phyloP scores from a whole-genome alignment of 139 green algal genomes.

The Dunaliella primolecta region DNA sequence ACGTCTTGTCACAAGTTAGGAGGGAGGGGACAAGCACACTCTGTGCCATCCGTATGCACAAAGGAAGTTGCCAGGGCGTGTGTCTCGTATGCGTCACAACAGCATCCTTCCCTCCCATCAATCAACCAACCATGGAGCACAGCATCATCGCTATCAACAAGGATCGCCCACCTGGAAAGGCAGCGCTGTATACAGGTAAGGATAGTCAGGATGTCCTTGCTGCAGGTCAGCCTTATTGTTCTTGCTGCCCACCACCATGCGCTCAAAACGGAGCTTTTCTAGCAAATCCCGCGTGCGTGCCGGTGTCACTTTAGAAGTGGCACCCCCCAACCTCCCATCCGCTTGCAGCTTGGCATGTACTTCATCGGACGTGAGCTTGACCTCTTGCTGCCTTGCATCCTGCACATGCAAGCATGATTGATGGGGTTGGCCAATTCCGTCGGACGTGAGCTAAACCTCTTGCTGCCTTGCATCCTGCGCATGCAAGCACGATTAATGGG shows the following conservation, averaged over 20 bases:
- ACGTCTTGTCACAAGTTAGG: too few relatives aligned
- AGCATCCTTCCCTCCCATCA: too few relatives aligned
- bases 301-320: neutral
- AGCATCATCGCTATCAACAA: too few relatives aligned
- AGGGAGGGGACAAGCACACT: too few relatives aligned
- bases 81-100: too few relatives aligned
- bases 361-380: conserved; percentile 4
- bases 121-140: too few relatives aligned
- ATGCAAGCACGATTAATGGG: neutral
- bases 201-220: conserved; percentile 20
- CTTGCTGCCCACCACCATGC: conserved; percentile 23
- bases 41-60: too few relatives aligned
- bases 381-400: neutral
- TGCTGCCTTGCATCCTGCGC: neutral
- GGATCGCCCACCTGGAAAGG: conserved; percentile 18
- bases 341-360: conserved; percentile 13
- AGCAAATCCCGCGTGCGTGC: conserved; percentile 14
- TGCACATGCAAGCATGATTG: neutral
- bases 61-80: too few relatives aligned
- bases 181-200: conserved; percentile 21
- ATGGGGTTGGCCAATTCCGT: neutral
- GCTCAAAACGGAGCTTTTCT: conserved; percentile 23
- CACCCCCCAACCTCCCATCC: neutral
- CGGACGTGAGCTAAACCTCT: neutral
- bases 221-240: conserved; percentile 14